Base-by-base conservation (phyloP, 495 filamentous ascomycete genomes). In the Ascobolus immersus region DNA sequence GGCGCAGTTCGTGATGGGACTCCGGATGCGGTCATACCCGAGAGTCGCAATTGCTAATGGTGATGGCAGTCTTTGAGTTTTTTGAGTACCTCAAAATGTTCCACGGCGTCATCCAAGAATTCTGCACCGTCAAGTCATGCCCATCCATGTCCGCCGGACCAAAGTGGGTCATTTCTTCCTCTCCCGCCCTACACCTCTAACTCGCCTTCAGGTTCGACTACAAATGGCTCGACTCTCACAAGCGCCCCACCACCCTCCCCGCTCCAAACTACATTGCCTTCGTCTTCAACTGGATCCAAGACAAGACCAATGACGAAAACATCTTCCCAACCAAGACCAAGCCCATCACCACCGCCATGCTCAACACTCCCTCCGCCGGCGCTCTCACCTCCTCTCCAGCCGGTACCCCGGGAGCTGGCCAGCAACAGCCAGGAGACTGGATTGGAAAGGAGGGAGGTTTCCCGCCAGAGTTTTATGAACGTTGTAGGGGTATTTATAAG, bases 401-500 rank as follows among this genome's bases (percentile, higher is more conserved):
- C 23, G 13, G 11, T 23, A 31, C 13, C 29, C 38, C 35, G 1
- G 35, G 40, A 20, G 36, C 24, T 14, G 37, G 41, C 14, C 17
- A 40, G 17, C n/a, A n/a, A n/a, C n/a, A n/a, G n/a, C 23, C 41
- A 10, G 45, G 45, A 9, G 58, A 69, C 25, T 79, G 72, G 72
- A 59, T 77, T 37, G 73, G 73, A 44, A 73, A 74, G 49, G 60
- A 62, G n/a, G 68, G 65, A 27, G 73, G 74, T 13, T 79, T 79
- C 51, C 73, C 73, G 1, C 69, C 65, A 43, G 61, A 59, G n/a
- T 77, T 76, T 48, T 67, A 73, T 49, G 57, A 61, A 37, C 73
- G 77, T 39, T 67, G 69, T 48, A 69, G 68, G 44, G 71, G 65
- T 34, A 74, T 77, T 47, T 76, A 72, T 58, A 73, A 73, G 51